These are phyloP conservation scores for Vinca major DNA, from an alignment of 305 asterid genomes.

Conservation along the genomic window DNA sequence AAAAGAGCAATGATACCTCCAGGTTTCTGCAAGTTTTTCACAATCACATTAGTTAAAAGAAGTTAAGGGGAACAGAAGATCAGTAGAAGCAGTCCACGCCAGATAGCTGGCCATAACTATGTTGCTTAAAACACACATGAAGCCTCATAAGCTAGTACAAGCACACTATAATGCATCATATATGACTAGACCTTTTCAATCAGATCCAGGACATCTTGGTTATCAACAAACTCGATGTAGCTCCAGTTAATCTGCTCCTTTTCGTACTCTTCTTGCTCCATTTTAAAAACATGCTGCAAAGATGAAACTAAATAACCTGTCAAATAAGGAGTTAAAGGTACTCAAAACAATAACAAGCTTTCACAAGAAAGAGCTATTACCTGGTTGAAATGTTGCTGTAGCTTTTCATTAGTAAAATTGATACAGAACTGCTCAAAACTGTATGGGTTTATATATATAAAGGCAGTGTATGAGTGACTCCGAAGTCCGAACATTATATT, in stretches of 20 bases:
- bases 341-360: constrained; percentile 13
- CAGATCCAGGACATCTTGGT: constrained; percentile 97
- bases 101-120: constrained; percentile 7
- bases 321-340: constrained; percentile 16
- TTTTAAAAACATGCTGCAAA: constrained; percentile 94
- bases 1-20: constrained; percentile 97
- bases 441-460: constrained; percentile 10
- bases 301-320: constrained; percentile 21
- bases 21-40: constrained; percentile 70
- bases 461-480: too few species aligned
- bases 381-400: constrained; percentile 99
- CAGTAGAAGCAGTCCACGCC: constrained; percentile 9
- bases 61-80: constrained; percentile 10
- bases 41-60: constrained; percentile 9
- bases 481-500: not conserved
- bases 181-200: constrained; percentile 70
- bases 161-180: constrained; percentile 6
- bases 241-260: constrained; percentile 96
- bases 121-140: not conserved
- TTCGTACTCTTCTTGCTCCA: constrained; percentile 99
- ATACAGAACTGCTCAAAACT: constrained; percentile 99
- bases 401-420: constrained; percentile 96
- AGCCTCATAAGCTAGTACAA: not conserved
- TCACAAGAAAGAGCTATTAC: constrained; percentile 32
- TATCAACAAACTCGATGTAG: constrained; percentile 98